Base-by-base conservation (phyloP, 2,329 filamentous ascomycete genomes). In the Aspergillus awamori region DNA sequence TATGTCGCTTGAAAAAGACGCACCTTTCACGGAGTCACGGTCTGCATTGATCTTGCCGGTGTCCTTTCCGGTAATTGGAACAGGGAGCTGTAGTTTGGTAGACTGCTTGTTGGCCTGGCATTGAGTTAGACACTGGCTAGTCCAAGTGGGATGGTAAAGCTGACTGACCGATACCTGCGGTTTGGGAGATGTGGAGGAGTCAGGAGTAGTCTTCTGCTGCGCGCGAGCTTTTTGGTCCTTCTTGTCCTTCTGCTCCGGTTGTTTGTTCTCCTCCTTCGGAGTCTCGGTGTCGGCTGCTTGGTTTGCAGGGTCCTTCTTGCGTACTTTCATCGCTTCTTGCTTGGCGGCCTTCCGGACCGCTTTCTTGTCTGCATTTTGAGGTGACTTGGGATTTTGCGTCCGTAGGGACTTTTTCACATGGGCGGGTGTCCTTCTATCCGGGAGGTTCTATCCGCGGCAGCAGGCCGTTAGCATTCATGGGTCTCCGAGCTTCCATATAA, bases 1-100 rank as follows among this genome's bases (percentile, higher is more conserved):
- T 20, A 20, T 52, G 17, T 26, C 26, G 24, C 22, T 22, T 15
- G 11, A 53, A 5, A n/a, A 15, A 56, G 8, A 62, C 66, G 45
- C 62, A 69, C 67, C 57, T 24, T 59, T 64, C 11, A 56, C 38
- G 17, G 24, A 36, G 2, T 55, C 20, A 8, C 47, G 24, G n/a
- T 49, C 26, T 26, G 47, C 47, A 49, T 17, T 49, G 47, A 49
- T 17, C 28, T 30, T 49, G 8, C 47, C 47, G 26, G 7, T 49
- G 24, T 49, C 47, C 24, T 49, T 49, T n/a, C n/a, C 13, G 24
- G 15, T 49, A 26, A 49, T 17, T 26, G 26, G 8, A 26, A 8
- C 24, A 45, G 17, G 8, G 13, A 45, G 20, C 24, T 48, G 22
- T 24, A 15, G 10, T 15, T 48, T 48, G 45, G 24, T 22, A n/a